Conservation (phyloP, 306 rosid species). For the Trifolium pratense region DNA sequence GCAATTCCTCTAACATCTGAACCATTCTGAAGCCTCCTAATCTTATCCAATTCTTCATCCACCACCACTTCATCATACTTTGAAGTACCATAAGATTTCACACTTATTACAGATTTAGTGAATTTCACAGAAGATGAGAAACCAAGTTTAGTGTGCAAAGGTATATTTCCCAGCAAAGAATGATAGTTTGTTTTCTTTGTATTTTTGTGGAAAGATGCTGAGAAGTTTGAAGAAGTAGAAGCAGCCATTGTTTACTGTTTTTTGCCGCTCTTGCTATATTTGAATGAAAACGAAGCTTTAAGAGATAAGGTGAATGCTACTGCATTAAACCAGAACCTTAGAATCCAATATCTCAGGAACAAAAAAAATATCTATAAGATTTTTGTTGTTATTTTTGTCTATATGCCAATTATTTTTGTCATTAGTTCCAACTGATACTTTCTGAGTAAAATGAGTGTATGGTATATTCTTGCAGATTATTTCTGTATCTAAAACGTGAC, state of each 20-base stretch:
- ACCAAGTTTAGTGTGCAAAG: constrained; percentile 36
- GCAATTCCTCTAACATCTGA: constrained; percentile 93
- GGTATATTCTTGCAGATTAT: constrained; percentile 50
- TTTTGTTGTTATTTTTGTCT: constrained; percentile 53
- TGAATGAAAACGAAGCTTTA: constrained; percentile 37
- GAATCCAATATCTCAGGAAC: constrained; percentile 49
- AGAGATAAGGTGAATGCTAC: constrained; percentile 46
- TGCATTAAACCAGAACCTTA: constrained; percentile 56
- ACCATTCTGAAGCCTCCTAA: constrained; percentile 88
- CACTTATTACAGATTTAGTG: constrained; percentile 19
- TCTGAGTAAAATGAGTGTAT: constrained; percentile 23
- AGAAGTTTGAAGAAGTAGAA: constrained; percentile 51
- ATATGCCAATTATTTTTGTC: constrained; percentile 32
- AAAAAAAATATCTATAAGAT: constrained; percentile 43
- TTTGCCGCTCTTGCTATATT: constrained; percentile 57
- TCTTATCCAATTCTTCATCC: constrained; percentile 84
- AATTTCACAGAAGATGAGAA: constrained; percentile 46
- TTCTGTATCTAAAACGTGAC: constrained; percentile 39
- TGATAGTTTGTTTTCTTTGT: constrained; percentile 40
- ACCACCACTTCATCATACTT: constrained; percentile 62
- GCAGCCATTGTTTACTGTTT: constrained; percentile 52
- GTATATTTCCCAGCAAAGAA: constrained; percentile 30
- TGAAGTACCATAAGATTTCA: constrained; percentile 50
- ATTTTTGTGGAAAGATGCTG: constrained; percentile 45
- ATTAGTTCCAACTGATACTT: constrained; percentile 42